A percentile compares a stretch with the other conserved stretches of the same genome.
phyloP scores from a whole-genome alignment of 768 basidiomycete species.

The Krasilnikovozyma curviuscula region DNA sequence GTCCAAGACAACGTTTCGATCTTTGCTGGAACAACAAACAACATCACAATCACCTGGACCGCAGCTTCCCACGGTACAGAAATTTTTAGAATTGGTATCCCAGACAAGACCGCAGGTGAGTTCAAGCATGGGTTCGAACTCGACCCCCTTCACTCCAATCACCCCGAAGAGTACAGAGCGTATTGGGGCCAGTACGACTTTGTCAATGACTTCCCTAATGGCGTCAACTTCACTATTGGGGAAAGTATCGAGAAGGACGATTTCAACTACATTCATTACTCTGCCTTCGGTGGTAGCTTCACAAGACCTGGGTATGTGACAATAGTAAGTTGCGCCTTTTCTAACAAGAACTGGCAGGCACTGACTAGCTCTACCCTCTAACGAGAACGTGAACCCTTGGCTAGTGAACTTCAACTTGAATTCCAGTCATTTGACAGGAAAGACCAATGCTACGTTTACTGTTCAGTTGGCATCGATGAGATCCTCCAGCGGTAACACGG shows the following conservation, averaged over 20 bases:
- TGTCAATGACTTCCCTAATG: conserved; percentile 16
- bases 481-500: conserved; percentile 13
- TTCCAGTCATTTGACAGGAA: conserved; percentile 1
- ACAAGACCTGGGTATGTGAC: not conserved
- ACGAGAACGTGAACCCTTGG: conserved; percentile 14
- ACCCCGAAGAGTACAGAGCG: conserved; percentile 15
- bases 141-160: conserved; percentile 14
- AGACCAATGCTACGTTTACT: conserved; percentile 11
- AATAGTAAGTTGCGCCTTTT: no score
- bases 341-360: no score
- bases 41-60: not conserved
- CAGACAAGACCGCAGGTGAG: conserved; percentile 14
- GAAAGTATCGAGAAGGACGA: not conserved
- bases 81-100: conserved; percentile 15
- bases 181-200: conserved; percentile 20
- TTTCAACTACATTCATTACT: conserved; percentile 15
- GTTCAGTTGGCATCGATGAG: conserved; percentile 12
- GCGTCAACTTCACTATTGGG: conserved; percentile 17
- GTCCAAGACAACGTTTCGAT: conserved; percentile 13
- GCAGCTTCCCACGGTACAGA: conserved; percentile 8
- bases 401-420: conserved; percentile 10
- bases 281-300: conserved; percentile 11
- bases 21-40: conserved; percentile 3
- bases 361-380: no score
- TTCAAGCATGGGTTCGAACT: conserved; percentile 14